Evolutionary conservation across 208 protist genomes (phyloP).

Genomic region (Herpetomonas tarakana): DNA sequence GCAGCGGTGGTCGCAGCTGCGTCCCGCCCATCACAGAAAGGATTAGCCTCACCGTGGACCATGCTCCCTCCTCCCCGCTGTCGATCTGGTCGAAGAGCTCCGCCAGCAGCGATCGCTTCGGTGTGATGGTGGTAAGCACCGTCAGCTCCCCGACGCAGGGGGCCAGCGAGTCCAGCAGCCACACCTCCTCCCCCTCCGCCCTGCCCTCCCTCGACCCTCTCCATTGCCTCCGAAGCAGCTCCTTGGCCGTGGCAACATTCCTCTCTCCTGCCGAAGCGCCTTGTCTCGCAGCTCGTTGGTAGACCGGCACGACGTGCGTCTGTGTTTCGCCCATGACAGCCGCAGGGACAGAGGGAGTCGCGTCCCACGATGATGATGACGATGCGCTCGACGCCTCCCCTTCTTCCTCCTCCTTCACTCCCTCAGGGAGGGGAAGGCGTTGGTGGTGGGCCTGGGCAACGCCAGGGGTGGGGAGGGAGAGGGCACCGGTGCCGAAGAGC

Average conservation of each 20-base stretch:
- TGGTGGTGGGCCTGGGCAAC: neutral
- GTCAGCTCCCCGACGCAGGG: constrained; percentile 2
- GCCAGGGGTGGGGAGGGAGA: neutral
- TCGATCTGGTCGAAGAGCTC: neutral
- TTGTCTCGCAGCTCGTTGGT: neutral
- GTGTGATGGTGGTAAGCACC: constrained; percentile 7
- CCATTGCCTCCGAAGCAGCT: neutral
- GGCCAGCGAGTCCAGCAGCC: neutral
- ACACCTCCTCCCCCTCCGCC: neutral
- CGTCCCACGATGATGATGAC: no score
- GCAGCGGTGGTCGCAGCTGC: constrained; percentile 1
- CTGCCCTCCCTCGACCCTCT: neutral
- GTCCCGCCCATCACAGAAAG: constrained; percentile 4
- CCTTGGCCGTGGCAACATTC: no score
- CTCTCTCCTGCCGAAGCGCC: no score
- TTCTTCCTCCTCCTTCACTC: no score
- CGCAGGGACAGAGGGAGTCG: neutral
- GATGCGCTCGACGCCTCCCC: no score
- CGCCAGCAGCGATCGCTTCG: neutral
- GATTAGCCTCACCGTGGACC: neutral
- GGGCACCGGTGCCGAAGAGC: constrained; percentile 1
- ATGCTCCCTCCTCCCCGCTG: no score
- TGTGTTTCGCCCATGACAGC: neutral
- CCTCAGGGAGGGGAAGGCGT: neutral
- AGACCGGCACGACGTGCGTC: constrained; percentile 9